A percentile compares a stretch with the other conserved stretches of the same genome.
Conservation (phyloP, 192 early-diverging fungal genomes). For the Pilaira anomala region DNA sequence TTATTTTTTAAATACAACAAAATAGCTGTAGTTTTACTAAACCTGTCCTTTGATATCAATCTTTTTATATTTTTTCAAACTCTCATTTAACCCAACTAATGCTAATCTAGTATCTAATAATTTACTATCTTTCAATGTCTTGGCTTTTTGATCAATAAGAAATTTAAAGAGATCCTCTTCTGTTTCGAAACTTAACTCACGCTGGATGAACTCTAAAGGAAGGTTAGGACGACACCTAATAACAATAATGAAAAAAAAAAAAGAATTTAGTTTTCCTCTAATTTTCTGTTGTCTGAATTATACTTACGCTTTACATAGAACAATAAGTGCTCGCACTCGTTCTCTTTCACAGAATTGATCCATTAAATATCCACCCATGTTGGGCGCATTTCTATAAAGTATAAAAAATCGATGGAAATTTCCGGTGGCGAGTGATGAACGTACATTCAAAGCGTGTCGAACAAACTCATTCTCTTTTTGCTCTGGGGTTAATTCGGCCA, state of each 20-base stretch:
- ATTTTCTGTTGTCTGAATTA: too few species aligned
- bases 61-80: conserved; percentile 59
- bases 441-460: conserved; percentile 81
- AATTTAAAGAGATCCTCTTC: conserved; percentile 48
- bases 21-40: conserved; percentile 33
- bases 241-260: not conserved
- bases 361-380: conserved; percentile 89
- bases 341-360: conserved; percentile 90
- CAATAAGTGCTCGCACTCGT: conserved; percentile 70
- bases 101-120: conserved; percentile 61
- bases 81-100: conserved; percentile 43
- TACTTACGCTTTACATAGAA: conserved; percentile 72
- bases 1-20: not conserved
- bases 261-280: not conserved
- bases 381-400: conserved; percentile 73
- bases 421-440: conserved; percentile 70
- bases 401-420: conserved; percentile 88
- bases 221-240: conserved; percentile 60
- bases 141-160: conserved; percentile 41
- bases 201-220: conserved; percentile 51
- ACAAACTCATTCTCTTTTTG: conserved; percentile 65
- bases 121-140: conserved; percentile 29
- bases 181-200: conserved; percentile 66
- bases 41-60: conserved; percentile 82
- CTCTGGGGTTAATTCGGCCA: conserved; percentile 65